Evolutionary conservation across 495 filamentous ascomycete species (phyloP).

Genomic region (Terfezia boudieri): DNA sequence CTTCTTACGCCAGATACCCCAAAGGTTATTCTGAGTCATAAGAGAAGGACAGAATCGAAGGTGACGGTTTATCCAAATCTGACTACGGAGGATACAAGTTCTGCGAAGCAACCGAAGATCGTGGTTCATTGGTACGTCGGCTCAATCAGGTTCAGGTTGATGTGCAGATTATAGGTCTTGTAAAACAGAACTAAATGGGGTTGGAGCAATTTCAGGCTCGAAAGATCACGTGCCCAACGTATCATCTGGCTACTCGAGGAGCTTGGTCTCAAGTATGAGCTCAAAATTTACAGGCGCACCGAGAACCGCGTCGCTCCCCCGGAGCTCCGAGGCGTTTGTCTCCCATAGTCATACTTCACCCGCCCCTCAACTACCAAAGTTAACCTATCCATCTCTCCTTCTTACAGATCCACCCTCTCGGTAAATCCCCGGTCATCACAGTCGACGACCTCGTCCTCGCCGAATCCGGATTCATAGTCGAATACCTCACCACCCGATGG

Average conservation of each 20-base stretch:
- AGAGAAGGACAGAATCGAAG: too few species aligned
- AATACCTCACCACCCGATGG: conserved; percentile 65
- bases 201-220: conserved; percentile 31
- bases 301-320: conserved; percentile 38
- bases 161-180: too few species aligned
- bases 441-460: conserved; percentile 40
- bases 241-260: conserved; percentile 82
- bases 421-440: conserved; percentile 57
- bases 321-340: conserved; percentile 19
- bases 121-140: conserved; percentile 49
- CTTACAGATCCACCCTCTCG: conserved; percentile 52
- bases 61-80: too few species aligned
- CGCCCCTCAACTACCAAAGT: neutral
- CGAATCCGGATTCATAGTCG: conserved; percentile 55
- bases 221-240: conserved; percentile 58
- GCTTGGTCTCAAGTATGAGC: conserved; percentile 50
- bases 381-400: neutral
- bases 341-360: neutral
- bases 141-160: too few species aligned
- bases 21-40: too few species aligned
- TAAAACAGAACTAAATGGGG: neutral
- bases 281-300: conserved; percentile 50
- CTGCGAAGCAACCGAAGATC: conserved; percentile 30
- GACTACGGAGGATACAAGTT: too few species aligned
- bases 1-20: too few species aligned